These are phyloP conservation scores for Saccharomycopsis synnaedendra DNA, from an alignment of 805 yeast species.

Conservation along the genomic window DNA sequence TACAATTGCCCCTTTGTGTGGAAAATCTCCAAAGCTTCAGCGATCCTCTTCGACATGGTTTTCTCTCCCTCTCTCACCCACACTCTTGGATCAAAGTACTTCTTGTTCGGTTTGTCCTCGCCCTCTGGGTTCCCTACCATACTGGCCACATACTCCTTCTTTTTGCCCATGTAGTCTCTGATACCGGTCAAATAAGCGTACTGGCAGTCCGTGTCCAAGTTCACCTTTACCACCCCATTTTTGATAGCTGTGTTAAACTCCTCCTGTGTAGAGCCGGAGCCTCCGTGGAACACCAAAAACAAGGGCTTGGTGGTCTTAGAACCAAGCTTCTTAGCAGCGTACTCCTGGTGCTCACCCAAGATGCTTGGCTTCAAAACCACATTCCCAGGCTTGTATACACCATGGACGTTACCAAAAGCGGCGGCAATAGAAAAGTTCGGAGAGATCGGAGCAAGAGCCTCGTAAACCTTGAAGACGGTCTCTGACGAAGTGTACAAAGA, in stretches of 20 bases:
- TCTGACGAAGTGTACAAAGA: constrained; percentile 89
- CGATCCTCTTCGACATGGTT: constrained; percentile 84
- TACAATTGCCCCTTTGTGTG: constrained; percentile 59
- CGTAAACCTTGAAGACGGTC: constrained; percentile 84
- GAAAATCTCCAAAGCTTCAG: constrained; percentile 79
- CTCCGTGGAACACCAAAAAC: constrained; percentile 99
- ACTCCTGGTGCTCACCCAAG: constrained; percentile 90
- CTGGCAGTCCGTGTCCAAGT: constrained; percentile 98
- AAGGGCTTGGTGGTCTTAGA: constrained; percentile 45
- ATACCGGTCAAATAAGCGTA: constrained; percentile 95
- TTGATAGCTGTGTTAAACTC: constrained; percentile 88
- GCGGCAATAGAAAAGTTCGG: constrained; percentile 99
- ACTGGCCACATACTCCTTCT: constrained; percentile 85
- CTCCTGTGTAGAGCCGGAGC: constrained; percentile 90
- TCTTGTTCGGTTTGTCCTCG: constrained; percentile 98
- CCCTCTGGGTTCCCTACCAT: constrained; percentile 99
- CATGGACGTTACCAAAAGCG: constrained; percentile 98
- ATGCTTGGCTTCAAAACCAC: constrained; percentile 86
- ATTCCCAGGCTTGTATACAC: constrained; percentile 99
- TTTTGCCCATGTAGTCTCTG: constrained; percentile 91
- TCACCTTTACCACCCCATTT: constrained; percentile 97
- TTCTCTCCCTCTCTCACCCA: constrained; percentile 99
- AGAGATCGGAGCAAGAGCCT: constrained; percentile 81
- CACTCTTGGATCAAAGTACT: constrained; percentile 99
- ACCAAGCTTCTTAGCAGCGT: constrained; percentile 52